phyloP scores from a whole-genome alignment of 106 monocot species.

The Acorus calamus region DNA sequence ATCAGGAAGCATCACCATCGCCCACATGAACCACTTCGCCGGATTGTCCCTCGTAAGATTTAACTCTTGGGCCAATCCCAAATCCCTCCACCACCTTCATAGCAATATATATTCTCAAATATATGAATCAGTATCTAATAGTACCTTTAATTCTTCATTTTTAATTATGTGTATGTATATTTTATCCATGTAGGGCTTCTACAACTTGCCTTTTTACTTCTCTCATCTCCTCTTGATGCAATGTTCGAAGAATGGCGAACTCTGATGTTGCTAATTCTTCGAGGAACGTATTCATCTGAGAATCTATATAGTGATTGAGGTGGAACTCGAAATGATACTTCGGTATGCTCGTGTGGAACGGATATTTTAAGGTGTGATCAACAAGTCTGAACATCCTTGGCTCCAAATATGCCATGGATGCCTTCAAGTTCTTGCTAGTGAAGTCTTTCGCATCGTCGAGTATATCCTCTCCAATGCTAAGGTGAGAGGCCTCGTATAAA shows the following conservation, averaged over 20 bases:
- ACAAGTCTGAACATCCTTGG: constrained; percentile 5
- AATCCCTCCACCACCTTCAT: constrained; percentile 45
- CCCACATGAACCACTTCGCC: constrained; percentile 37
- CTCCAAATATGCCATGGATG: constrained; percentile 4
- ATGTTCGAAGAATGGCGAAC: constrained; percentile 21
- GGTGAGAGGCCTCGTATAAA: constrained; percentile 39
- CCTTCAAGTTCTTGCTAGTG: constrained; percentile 14
- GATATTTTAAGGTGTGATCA: constrained; percentile 17
- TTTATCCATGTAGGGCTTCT: too few species aligned
- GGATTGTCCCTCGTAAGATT: constrained; percentile 21
- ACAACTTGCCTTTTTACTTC: constrained; percentile 19
- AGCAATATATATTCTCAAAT: background rate
- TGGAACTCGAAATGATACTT: constrained; percentile 13
- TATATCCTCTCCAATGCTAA: constrained; percentile 26
- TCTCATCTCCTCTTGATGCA: constrained; percentile 23
- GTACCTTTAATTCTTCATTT: background rate
- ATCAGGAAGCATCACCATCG: constrained; percentile 10
- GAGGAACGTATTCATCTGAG: background rate
- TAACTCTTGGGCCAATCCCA: constrained; percentile 26
- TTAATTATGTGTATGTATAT: too few species aligned
- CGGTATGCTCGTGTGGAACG: constrained; percentile 24
- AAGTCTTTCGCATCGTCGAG: constrained; percentile 29
- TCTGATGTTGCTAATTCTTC: constrained; percentile 25
- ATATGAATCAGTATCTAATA: background rate
- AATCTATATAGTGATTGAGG: background rate